phyloP scores from a whole-genome alignment of 495 filamentous ascomycete genomes.

The Aspergillus asperescens region DNA sequence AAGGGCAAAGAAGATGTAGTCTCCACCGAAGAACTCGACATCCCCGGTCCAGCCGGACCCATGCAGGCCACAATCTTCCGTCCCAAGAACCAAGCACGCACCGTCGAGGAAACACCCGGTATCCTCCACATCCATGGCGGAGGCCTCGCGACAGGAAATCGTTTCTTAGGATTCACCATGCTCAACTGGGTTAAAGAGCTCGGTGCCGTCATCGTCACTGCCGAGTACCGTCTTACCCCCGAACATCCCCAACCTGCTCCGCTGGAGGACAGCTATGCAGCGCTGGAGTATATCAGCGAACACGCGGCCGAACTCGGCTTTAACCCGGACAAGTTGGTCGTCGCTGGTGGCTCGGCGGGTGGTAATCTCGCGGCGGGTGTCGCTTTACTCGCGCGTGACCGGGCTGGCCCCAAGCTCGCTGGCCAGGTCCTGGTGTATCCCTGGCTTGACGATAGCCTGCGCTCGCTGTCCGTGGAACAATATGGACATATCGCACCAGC shows the following conservation, averaged over 20 bases:
- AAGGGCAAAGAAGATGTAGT: background rate
- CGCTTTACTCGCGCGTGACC: constrained; percentile 43
- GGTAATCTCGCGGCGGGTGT: constrained; percentile 44
- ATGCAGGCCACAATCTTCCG: background rate
- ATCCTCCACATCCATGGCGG: constrained; percentile 18
- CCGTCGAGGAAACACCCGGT: background rate
- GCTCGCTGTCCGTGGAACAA: constrained; percentile 6
- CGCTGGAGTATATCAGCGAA: constrained; percentile 36
- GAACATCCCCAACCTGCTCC: constrained; percentile 31
- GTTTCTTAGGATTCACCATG: background rate
- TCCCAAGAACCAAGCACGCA: background rate
- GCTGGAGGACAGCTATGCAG: constrained; percentile 36
- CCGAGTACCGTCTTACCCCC: constrained; percentile 34
- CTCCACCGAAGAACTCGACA: background rate
- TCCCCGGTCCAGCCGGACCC: background rate
- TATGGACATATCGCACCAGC: constrained; percentile 24
- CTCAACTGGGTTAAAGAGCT: constrained; percentile 9
- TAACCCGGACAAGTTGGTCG: constrained; percentile 55
- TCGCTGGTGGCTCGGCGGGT: constrained; percentile 59
- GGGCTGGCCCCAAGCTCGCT: constrained; percentile 30
- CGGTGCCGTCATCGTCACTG: constrained; percentile 22
- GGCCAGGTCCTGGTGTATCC: constrained; percentile 48
- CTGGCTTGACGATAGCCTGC: constrained; percentile 38
- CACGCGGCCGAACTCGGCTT: constrained; percentile 36
- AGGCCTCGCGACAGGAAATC: constrained; percentile 18